These are phyloP conservation scores for Fusarium bulbicola DNA, from an alignment of 2,329 filamentous ascomycete species.

Conservation along the genomic window DNA sequence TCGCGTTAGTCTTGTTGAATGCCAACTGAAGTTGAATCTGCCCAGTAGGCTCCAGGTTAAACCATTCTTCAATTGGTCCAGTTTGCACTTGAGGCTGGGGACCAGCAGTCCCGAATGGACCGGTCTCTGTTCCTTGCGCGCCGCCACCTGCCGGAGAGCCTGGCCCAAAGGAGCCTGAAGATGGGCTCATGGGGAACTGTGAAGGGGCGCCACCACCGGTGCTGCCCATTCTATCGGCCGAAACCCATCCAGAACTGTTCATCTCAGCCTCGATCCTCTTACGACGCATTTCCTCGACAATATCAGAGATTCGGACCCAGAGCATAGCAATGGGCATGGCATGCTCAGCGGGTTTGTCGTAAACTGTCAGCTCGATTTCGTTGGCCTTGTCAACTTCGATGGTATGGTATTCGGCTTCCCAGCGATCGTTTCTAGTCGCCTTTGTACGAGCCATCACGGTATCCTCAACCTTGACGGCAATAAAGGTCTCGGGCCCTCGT, in stretches of 20 bases:
- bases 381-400: conserved; percentile 98
- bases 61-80: conserved; percentile 89
- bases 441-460: conserved; percentile 88
- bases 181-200: conserved; percentile 68
- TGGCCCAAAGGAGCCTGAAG: conserved; percentile 53
- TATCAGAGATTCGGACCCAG: conserved; percentile 96
- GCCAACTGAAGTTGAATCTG: conserved; percentile 91
- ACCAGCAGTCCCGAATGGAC: conserved; percentile 48
- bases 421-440: conserved; percentile 84
- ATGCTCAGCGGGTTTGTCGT: conserved; percentile 92
- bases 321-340: conserved; percentile 93
- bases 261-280: conserved; percentile 98
- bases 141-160: conserved; percentile 54
- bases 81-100: conserved; percentile 62
- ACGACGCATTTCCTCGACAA: conserved; percentile 94
- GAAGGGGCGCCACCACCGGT: conserved; percentile 55
- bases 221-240: conserved; percentile 91
- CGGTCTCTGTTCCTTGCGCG: conserved; percentile 43
- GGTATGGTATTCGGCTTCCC: conserved; percentile 90
- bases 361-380: conserved; percentile 96
- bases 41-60: conserved; percentile 93
- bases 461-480: conserved; percentile 97
- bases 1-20: conserved; percentile 90
- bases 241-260: conserved; percentile 95
- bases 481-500: conserved; percentile 91